phyloP scores from a whole-genome alignment of 495 filamentous ascomycete species.

The Aspergillus affinis region DNA sequence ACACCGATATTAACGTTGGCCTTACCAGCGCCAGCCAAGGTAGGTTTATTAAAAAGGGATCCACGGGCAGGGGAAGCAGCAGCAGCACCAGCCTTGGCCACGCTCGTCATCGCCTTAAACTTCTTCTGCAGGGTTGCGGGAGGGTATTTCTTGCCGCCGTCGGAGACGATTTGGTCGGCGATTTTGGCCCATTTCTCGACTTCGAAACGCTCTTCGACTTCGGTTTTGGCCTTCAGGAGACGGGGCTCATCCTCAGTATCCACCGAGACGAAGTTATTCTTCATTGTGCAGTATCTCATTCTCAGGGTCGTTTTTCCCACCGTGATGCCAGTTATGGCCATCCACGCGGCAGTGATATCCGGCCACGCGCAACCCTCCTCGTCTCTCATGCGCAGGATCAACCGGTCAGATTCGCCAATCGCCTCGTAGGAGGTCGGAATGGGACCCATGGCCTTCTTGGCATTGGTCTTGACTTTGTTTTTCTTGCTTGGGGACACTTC shows the following conservation, averaged over 20 bases:
- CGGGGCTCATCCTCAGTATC: constrained; percentile 14
- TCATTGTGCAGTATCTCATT: constrained; percentile 23
- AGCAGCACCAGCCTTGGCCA: no score
- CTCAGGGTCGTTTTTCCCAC: constrained; percentile 15
- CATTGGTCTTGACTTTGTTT: background rate
- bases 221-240: constrained; percentile 20
- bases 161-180: constrained; percentile 14
- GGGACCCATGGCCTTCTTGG: constrained; percentile 10
- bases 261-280: constrained; percentile 23
- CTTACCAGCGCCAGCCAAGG: no score
- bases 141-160: constrained; percentile 23
- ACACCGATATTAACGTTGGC: no score
- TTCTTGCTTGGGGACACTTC: constrained; percentile 7
- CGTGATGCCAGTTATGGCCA: constrained; percentile 14
- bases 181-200: constrained; percentile 25
- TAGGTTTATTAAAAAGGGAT: no score
- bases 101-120: constrained; percentile 20
- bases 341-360: constrained; percentile 20
- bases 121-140: constrained; percentile 22
- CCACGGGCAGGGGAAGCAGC: no score
- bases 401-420: constrained; percentile 10
- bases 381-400: constrained; percentile 28
- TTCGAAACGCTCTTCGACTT: constrained; percentile 27
- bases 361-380: constrained; percentile 19
- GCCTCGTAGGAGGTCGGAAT: constrained; percentile 20